Evolutionary conservation across 169 alveolate species (phyloP).

Genomic region (Plasmodium chabaudi): DNA sequence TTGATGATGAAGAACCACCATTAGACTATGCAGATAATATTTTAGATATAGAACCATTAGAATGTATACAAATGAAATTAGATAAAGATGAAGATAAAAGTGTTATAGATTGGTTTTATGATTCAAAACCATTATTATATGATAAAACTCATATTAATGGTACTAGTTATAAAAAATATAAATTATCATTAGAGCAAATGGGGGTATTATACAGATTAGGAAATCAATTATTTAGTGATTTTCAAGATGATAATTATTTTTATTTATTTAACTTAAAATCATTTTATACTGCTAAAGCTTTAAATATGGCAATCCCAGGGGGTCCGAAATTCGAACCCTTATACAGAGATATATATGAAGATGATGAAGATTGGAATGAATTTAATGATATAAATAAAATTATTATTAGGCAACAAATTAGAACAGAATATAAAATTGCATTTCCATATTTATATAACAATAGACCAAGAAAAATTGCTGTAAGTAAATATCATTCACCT

Average conservation of each 20-base stretch:
- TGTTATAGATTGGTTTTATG: conserved; percentile 99
- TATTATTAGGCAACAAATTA: conserved; percentile 94
- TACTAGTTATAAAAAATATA: conserved; percentile 95
- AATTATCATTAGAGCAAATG: conserved; percentile 95
- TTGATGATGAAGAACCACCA: conserved; percentile 99
- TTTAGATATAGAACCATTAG: conserved; percentile 98
- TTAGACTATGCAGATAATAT: conserved; percentile 99
- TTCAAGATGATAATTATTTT: conserved; percentile 97
- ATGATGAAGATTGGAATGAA: conserved; percentile 99
- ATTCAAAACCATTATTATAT: conserved; percentile 77
- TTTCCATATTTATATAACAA: conserved; percentile 99
- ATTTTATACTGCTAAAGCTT: conserved; percentile 99
- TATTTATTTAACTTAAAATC: conserved; percentile 97
- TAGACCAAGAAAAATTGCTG: conserved; percentile 95
- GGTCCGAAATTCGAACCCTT: conserved; percentile 99
- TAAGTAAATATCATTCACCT: conserved; percentile 91
- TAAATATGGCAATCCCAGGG: conserved; percentile 99
- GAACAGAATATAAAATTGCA: conserved; percentile 99
- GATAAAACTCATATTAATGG: conserved; percentile 88
- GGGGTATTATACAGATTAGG: conserved; percentile 98
- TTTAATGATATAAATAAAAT: conserved; percentile 99
- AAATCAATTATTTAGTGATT: conserved; percentile 96
- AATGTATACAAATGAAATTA: conserved; percentile 98
- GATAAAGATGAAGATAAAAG: conserved; percentile 99
- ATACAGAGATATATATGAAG: conserved; percentile 96